phyloP scores from a whole-genome alignment of 164 flowering plant genomes.

The Taxillus chinensis region DNA sequence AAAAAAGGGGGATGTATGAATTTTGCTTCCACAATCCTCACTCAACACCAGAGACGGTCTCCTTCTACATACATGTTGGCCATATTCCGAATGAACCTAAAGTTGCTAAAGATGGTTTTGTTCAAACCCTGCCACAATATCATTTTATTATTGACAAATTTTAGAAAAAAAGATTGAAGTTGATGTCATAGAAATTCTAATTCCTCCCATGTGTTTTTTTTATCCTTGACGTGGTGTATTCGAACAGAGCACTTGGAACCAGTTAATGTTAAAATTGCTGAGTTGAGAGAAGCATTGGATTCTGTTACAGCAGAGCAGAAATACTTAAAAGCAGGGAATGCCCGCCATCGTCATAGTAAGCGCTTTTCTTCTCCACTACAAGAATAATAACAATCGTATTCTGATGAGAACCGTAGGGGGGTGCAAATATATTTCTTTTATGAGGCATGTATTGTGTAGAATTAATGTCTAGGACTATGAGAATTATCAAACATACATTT shows the following conservation, averaged over 20 bases:
- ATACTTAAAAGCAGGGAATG: constrained; percentile 85
- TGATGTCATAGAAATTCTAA: too few species aligned
- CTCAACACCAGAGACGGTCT: constrained; percentile 82
- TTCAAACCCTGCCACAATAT: background rate
- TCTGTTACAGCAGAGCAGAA: constrained; percentile 88
- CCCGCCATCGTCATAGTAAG: constrained; percentile 95
- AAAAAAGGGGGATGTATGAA: constrained; percentile 88
- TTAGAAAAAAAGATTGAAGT: too few species aligned
- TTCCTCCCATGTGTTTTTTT: too few species aligned
- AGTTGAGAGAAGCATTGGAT: constrained; percentile 86
- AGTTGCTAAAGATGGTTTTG: constrained; percentile 92
- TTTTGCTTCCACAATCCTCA: constrained; percentile 88
- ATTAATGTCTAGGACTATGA: too few species aligned
- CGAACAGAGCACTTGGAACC: constrained; percentile 87
- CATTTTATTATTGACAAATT: background rate
- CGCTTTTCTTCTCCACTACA: constrained; percentile 1
- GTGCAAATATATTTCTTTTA: too few species aligned
- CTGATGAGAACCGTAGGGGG: too few species aligned
- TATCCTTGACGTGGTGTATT: too few species aligned
- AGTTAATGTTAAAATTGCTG: constrained; percentile 83
- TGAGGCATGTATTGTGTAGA: too few species aligned
- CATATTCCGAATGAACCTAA: constrained; percentile 89
- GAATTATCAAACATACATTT: too few species aligned
- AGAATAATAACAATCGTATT: too few species aligned
- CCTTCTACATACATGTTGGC: constrained; percentile 89